Conservation (phyloP, 2,329 filamentous ascomycete species). For the Aschersonia sp. region DNA sequence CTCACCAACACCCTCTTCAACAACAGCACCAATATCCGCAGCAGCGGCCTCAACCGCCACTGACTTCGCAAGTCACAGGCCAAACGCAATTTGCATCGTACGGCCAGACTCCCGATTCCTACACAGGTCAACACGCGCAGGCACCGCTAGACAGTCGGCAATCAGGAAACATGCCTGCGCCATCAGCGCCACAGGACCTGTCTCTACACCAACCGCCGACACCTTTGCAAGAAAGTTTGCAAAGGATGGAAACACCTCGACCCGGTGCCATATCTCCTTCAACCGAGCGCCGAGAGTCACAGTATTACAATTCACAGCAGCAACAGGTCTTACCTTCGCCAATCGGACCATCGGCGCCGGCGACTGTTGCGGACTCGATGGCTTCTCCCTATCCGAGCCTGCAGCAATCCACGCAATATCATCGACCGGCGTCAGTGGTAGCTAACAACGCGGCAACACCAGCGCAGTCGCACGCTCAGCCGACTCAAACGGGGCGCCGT, state of each 20-base stretch:
- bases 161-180: constrained; percentile 20
- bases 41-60: constrained; percentile 13
- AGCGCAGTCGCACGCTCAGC: constrained; percentile 12
- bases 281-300: constrained; percentile 39
- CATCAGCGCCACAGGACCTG: constrained; percentile 20
- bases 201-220: constrained; percentile 12
- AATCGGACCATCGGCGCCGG: constrained; percentile 22
- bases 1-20: not conserved
- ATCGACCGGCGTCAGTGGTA: constrained; percentile 27
- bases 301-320: constrained; percentile 35
- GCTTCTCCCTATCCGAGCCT: constrained; percentile 39
- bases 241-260: constrained; percentile 15
- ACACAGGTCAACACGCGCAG: constrained; percentile 28
- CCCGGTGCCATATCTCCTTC: constrained; percentile 13
- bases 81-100: constrained; percentile 30
- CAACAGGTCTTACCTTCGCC: constrained; percentile 8
- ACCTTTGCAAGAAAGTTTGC: constrained; percentile 11
- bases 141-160: constrained; percentile 37
- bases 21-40: constrained; percentile 9
- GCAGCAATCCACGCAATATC: constrained; percentile 30
- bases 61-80: constrained; percentile 12
- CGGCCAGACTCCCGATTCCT: constrained; percentile 22
- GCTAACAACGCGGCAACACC: constrained; percentile 17
- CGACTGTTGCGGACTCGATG: constrained; percentile 23
- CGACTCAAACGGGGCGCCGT: constrained; percentile 6